Evolutionary conservation across 495 filamentous ascomycete genomes (phyloP).

Genomic region (Filosporella fistucella): DNA sequence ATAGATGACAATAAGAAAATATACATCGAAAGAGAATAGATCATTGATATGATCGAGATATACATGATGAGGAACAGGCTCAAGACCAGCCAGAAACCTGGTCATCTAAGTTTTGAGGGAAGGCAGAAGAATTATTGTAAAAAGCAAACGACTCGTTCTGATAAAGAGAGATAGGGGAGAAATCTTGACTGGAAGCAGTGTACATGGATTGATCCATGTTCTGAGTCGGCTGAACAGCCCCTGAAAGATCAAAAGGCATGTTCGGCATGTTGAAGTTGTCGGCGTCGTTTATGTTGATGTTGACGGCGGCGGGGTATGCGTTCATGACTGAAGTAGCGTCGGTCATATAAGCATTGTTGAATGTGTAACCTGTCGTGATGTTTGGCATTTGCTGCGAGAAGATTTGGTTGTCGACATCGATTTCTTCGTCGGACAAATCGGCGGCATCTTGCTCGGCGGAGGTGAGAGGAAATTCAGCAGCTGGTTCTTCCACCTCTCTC

Average conservation of each 20-base stretch:
- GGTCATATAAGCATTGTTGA: slow-evolving; percentile 1
- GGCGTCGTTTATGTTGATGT: slow-evolving; percentile 8
- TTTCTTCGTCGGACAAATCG: slow-evolving; percentile 9
- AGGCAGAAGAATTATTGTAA: slow-evolving; percentile 1
- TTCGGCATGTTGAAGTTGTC: slow-evolving; percentile 15
- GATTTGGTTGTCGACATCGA: slow-evolving; percentile 9
- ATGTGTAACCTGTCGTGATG: not conserved
- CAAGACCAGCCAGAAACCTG: slow-evolving; percentile 1
- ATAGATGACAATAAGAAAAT: not conserved
- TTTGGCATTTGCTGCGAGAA: not conserved
- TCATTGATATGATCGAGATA: slow-evolving; percentile 6
- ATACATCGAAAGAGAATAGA: not conserved
- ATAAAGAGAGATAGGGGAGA: not conserved
- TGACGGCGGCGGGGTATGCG: slow-evolving; percentile 4
- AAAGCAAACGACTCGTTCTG: slow-evolving; percentile 6
- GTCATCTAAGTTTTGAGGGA: slow-evolving; percentile 8
- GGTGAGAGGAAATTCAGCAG: slow-evolving; percentile 2
- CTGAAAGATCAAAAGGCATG: slow-evolving; percentile 16
- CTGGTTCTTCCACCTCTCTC: slow-evolving; percentile 50
- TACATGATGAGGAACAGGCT: not conserved
- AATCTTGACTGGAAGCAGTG: not conserved
- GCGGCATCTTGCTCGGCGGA: slow-evolving; percentile 11
- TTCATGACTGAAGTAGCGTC: slow-evolving; percentile 6
- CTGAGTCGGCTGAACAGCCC: slow-evolving; percentile 7
- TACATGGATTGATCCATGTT: slow-evolving; percentile 12